Base-by-base conservation (phyloP, 2,329 filamentous ascomycete genomes). In the Canariomyces notabilis region DNA sequence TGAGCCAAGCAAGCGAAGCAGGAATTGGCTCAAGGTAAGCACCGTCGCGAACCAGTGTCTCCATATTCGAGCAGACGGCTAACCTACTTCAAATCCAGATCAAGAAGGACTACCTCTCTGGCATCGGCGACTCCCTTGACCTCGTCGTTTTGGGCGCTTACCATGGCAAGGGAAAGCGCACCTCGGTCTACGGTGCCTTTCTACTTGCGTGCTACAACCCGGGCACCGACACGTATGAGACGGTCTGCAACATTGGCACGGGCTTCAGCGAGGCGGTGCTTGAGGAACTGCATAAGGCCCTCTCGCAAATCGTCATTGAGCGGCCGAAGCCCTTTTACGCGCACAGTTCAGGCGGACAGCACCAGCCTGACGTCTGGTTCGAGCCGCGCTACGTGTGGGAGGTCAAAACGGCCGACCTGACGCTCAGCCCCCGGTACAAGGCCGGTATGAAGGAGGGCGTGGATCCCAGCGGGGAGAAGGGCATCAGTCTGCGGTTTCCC, bases 301-400 rank as follows among this genome's bases (percentile, higher is more conserved):
- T 98, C 21, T 84, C 80, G 0, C 76, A 81, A 7, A 81, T 89
- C 40, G 82, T 85, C 56, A 98, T 98, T 57, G 89, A 95, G 61
- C 82, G 83, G 1, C 80, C 91, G 1, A 98, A 98, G 62, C 93
- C 93, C 0, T 98, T 95, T 66, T 98, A 97, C 68, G 76, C 82
- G 1, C 93, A 98, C 66, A 89, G 86, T 4, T 71, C 76, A 0
- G 88, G 87, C 41, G 82, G 82, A 40, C 91, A 95, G 68, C 89
- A 97, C 64, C 93, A 98, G 65, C 93, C 93, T 1, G 93, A 98
- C 64, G 89, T 98, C 31, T 98, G 93, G 93, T 93, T 98, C 64
- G 93, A 98, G 73, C 88, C 93, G 12, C 82, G 83, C 34, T 84
- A 85, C 59, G 93, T 98, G 1, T 98, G 93, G 93, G 93, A 98